Evolutionary conservation across 202 grass and related monocot genomes (phyloP).

Genomic region (Zoysia matrella): DNA sequence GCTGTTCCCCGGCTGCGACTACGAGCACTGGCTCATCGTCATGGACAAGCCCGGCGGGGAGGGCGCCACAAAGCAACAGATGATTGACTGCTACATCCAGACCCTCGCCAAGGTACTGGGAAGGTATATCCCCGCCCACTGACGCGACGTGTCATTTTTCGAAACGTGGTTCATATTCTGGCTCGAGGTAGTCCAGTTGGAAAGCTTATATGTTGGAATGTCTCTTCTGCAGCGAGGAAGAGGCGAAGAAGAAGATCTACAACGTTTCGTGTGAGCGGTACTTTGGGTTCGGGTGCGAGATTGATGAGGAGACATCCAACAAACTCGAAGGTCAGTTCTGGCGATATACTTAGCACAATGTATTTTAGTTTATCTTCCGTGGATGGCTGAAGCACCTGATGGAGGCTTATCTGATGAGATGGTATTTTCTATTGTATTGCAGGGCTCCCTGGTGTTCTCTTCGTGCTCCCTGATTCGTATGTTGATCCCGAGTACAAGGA

Average conservation of each 20-base stretch:
- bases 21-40: conserved; percentile 95
- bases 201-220: not conserved
- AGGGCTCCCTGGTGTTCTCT: conserved; percentile 56
- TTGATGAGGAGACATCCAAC: conserved; percentile 94
- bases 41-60: conserved; percentile 93
- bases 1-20: conserved; percentile 90
- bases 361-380: not conserved
- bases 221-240: conserved; percentile 57
- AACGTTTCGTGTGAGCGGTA: conserved; percentile 91
- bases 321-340: conserved; percentile 71
- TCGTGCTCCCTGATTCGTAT: conserved; percentile 67
- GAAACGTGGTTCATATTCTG: not conserved
- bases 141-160: not conserved
- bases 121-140: conserved; percentile 41
- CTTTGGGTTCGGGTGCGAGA: conserved; percentile 90
- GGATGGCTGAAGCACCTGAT: not conserved
- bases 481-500: conserved; percentile 85
- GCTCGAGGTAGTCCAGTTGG: not conserved
- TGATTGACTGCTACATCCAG: conserved; percentile 88
- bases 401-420: not conserved
- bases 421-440: conserved; percentile 16
- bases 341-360: not conserved
- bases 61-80: conserved; percentile 79
- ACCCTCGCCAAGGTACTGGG: conserved; percentile 85
- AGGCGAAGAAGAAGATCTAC: conserved; percentile 85